These are phyloP conservation scores for Anacardium occidentale DNA, from an alignment of 345 rosid genomes.

Conservation along the genomic window DNA sequence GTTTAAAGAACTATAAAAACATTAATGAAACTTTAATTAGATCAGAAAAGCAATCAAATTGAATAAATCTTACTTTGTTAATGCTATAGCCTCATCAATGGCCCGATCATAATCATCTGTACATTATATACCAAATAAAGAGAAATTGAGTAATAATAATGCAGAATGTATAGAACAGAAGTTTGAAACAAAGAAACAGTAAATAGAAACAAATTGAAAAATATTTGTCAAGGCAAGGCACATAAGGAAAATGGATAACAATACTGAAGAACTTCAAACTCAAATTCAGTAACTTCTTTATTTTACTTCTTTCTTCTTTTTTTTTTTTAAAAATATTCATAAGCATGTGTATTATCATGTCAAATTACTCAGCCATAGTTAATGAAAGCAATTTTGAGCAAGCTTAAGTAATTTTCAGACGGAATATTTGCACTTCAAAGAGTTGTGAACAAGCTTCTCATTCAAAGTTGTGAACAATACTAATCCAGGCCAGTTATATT, in stretches of 20 bases:
- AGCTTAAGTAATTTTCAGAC: background rate
- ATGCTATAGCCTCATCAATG: conserved; percentile 62
- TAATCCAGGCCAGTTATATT: background rate
- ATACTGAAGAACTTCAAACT: background rate
- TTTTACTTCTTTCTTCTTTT: background rate
- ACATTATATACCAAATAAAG: conserved; percentile 23
- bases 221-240: background rate
- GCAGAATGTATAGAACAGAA: background rate
- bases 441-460: background rate
- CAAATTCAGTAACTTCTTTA: background rate
- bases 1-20: background rate
- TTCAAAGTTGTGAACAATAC: background rate
- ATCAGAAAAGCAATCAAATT: conserved; percentile 12
- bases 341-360: background rate
- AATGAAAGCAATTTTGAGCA: background rate
- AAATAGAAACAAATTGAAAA: background rate
- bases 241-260: background rate
- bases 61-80: conserved; percentile 51
- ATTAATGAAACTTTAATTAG: conserved; percentile 1
- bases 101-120: conserved; percentile 77
- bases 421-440: background rate
- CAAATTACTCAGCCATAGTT: background rate
- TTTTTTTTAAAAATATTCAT: background rate
- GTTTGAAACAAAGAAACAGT: background rate
- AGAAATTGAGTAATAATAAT: conserved; percentile 1